phyloP scores from a whole-genome alignment of 108 stramenopile genomes.

The Cyclotella sp. region DNA sequence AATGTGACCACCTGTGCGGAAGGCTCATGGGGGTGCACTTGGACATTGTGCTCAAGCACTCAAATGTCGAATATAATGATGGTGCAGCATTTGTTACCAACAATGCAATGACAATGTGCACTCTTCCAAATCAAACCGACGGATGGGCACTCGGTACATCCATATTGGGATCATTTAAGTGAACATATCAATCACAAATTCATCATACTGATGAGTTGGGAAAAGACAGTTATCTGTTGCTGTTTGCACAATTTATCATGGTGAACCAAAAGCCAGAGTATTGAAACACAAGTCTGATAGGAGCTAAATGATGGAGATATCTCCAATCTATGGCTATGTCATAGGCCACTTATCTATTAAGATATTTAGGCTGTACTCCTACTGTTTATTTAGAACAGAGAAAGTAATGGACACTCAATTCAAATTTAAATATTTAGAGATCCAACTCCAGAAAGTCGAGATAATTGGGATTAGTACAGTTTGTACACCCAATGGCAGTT shows the following conservation, averaged over 20 bases:
- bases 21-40: slow-evolving; percentile 19
- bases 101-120: not conserved
- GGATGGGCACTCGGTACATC: slow-evolving; percentile 42
- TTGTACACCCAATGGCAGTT: too few relatives aligned
- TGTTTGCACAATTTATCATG: slow-evolving; percentile 26
- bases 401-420: too few relatives aligned
- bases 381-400: too few relatives aligned
- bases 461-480: too few relatives aligned
- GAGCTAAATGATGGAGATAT: too few relatives aligned
- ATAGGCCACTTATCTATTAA: too few relatives aligned
- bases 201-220: not conserved
- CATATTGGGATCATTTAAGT: slow-evolving; percentile 64
- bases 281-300: too few relatives aligned
- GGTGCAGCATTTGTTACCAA: not conserved
- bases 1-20: slow-evolving; percentile 17
- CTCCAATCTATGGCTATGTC: too few relatives aligned
- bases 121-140: too few relatives aligned
- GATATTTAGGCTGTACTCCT: too few relatives aligned
- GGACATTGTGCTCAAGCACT: slow-evolving; percentile 15
- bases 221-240: slow-evolving; percentile 7
- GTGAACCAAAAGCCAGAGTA: not conserved
- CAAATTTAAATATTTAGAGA: too few relatives aligned
- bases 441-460: too few relatives aligned
- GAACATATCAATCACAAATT: slow-evolving; percentile 34
- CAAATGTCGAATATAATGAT: not conserved